Evolutionary conservation across 139 green algal species (phyloP).

Genomic region (Diplosphaera chodatii): DNA sequence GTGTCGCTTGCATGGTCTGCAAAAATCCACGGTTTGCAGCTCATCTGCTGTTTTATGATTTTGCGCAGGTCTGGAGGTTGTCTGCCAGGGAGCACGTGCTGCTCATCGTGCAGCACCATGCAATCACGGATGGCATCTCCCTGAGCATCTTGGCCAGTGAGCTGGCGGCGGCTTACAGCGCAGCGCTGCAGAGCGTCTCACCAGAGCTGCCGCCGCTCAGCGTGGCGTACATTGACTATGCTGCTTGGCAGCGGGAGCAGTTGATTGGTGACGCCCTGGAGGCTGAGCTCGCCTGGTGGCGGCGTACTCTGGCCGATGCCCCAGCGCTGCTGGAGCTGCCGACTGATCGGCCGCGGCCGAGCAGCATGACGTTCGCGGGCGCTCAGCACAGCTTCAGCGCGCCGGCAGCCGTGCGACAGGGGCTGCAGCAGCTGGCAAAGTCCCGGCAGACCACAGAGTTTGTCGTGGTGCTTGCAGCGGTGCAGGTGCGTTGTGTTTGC

Average conservation of each 20-base stretch:
- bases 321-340: neutral
- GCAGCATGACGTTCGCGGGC: too few species aligned
- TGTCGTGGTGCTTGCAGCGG: neutral
- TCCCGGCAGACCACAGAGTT: neutral
- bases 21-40: too few species aligned
- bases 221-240: slow-evolving; percentile 1
- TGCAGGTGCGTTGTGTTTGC: neutral
- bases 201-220: neutral
- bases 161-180: neutral
- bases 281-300: neutral
- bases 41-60: too few species aligned
- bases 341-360: neutral
- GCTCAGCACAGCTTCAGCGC: neutral
- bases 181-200: neutral
- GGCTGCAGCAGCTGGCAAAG: neutral
- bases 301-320: neutral
- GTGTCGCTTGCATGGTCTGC: too few species aligned
- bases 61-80: too few species aligned
- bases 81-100: neutral
- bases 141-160: neutral
- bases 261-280: neutral
- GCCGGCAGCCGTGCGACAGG: too few species aligned
- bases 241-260: slow-evolving; percentile 2
- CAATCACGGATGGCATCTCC: slow-evolving; percentile 3
- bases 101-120: neutral